These are phyloP conservation scores for Termitomyces titanicus DNA, from an alignment of 768 basidiomycete genomes.

Conservation along the genomic window DNA sequence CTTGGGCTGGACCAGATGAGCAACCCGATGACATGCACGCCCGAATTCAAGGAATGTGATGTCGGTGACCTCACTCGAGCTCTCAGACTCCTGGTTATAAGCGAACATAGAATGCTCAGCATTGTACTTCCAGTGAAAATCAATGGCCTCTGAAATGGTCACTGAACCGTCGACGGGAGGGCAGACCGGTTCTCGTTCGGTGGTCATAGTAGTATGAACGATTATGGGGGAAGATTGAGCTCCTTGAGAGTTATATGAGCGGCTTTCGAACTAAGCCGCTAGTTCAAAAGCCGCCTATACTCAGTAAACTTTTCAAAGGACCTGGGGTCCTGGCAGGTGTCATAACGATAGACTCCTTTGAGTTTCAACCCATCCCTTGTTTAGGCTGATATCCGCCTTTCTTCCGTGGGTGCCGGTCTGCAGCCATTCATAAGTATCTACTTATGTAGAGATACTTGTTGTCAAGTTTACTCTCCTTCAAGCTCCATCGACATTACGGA, in stretches of 20 bases:
- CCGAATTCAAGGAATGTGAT: constrained; percentile 35
- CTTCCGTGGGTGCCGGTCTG: no score
- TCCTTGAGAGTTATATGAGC: not conserved
- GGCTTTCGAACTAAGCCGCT: not conserved
- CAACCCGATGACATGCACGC: constrained; percentile 35
- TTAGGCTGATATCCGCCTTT: no score
- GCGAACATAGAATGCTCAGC: constrained; percentile 14
- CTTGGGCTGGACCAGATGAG: constrained; percentile 27
- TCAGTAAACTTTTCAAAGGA: no score
- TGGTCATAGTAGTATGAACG: not conserved
- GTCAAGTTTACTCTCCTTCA: no score
- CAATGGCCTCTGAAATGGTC: constrained; percentile 17
- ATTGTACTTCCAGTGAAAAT: constrained; percentile 21
- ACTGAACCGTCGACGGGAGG: constrained; percentile 13
- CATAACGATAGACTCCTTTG: no score
- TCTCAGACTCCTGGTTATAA: constrained; percentile 15
- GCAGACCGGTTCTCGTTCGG: constrained; percentile 3
- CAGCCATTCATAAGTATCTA: no score
- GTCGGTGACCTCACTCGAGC: constrained; percentile 12
- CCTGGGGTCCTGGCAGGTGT: no score
- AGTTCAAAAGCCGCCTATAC: no score
- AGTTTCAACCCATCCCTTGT: no score
- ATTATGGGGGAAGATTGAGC: not conserved
- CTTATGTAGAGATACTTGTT: no score
- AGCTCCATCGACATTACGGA: no score